Conservation (phyloP, 768 basidiomycete species). For the Pleurotus pulmonarius region DNA sequence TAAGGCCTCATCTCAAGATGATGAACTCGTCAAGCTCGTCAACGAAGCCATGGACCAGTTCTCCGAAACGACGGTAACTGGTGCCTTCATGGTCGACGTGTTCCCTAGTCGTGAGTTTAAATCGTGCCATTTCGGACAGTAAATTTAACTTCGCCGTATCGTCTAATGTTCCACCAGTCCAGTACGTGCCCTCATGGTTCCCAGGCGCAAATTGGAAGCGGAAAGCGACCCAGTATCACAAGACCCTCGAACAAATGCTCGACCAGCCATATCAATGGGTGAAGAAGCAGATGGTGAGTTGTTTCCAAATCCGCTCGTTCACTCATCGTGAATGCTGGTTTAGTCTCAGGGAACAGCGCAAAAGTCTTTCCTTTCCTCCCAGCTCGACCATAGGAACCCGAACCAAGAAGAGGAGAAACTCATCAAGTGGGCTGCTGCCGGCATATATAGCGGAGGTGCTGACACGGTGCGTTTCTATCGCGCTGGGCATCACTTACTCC, state of each 20-base stretch:
- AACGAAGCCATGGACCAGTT: slow-evolving; percentile 22
- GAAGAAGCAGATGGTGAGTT: slow-evolving; percentile 32
- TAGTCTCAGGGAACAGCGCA: slow-evolving; percentile 59
- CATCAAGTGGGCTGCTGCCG: slow-evolving; percentile 63
- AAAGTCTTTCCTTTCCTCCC: slow-evolving; percentile 53
- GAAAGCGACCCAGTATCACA: slow-evolving; percentile 12
- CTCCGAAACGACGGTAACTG: slow-evolving; percentile 13
- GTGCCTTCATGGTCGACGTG: slow-evolving; percentile 24
- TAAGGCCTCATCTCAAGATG: slow-evolving; percentile 16
- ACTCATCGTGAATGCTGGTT: background rate
- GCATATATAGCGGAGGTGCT: slow-evolving; percentile 56
- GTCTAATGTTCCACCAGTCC: slow-evolving; percentile 11
- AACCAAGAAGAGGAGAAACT: slow-evolving; percentile 54
- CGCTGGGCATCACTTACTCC: background rate
- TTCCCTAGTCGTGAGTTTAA: slow-evolving; percentile 20
- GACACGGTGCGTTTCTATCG: slow-evolving; percentile 40
- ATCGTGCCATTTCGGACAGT: background rate
- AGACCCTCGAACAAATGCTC: slow-evolving; percentile 14
- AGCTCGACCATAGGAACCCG: slow-evolving; percentile 48
- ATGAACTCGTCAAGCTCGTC: slow-evolving; percentile 18
- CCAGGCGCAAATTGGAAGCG: slow-evolving; percentile 26
- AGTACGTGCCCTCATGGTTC: slow-evolving; percentile 25
- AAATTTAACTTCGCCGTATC: background rate
- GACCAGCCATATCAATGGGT: slow-evolving; percentile 25
- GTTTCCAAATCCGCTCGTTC: background rate